Percentiles rank a stretch among this genome's conserved stretches.
Conservation (phyloP, 2,329 filamentous ascomycete species). For the Trichoderma harzianum region DNA sequence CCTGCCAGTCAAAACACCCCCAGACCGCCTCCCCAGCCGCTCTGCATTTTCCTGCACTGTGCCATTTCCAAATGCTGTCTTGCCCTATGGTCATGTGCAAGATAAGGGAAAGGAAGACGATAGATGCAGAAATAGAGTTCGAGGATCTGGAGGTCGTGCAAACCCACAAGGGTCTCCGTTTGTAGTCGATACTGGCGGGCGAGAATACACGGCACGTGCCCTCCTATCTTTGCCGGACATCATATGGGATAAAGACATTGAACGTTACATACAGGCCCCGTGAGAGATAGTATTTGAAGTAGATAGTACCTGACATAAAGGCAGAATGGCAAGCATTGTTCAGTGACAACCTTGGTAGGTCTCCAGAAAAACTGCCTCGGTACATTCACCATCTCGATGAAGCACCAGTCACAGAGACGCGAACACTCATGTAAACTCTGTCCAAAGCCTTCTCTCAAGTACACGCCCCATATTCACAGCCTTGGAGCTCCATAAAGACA, state of each 20-base stretch:
- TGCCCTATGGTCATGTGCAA: neutral
- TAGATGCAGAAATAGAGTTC: neutral
- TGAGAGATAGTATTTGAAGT: neutral
- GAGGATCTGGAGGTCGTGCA: neutral
- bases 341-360: neutral
- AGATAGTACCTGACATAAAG: neutral
- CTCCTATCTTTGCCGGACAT: neutral
- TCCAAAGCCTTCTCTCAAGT: too few species aligned
- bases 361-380: neutral
- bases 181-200: neutral
- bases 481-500: too few species aligned
- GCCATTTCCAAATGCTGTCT: neutral
- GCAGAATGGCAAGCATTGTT: neutral
- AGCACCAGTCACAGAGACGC: neutral
- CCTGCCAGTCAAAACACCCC: neutral
- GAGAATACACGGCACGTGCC: neutral
- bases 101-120: neutral
- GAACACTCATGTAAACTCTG: neutral
- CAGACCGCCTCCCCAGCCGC: neutral
- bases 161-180: neutral
- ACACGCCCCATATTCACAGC: neutral
- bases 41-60: neutral
- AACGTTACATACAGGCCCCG: fast-evolving
- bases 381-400: neutral
- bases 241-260: neutral